Base-by-base conservation (phyloP, 768 basidiomycete genomes). In the Phlegmacium glaucopus region DNA sequence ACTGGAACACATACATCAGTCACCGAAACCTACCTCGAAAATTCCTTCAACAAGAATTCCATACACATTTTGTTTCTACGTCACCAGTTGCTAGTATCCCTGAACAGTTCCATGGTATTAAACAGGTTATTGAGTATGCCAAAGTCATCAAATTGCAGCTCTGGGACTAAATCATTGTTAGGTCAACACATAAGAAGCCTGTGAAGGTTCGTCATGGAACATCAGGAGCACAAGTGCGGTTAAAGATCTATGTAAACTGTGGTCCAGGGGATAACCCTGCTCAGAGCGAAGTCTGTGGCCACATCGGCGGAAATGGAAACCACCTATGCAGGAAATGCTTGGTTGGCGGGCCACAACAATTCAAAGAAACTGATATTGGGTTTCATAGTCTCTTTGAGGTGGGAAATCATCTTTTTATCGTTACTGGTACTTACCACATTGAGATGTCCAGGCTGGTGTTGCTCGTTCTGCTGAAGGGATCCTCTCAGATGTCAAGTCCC, bases 221-320 rank as follows among this genome's bases (percentile, higher is more conserved):
- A n/a, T 32, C 8, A 22, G 18, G n/a, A 22, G 38, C 8, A 25
- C 45, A 47, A 10, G 45, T 28, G 6, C 17, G 38, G 4, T 47
- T 43, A 6, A 48, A 45, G 3, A 11, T 38, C 22, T 54, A 45
- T 18, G 49, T 27, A n/a, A 47, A 52, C 4, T 56, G 55, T 2
- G 11, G 58, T 1, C 62, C 59, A 0, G 66, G 63, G 0, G 66
- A 70, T 40, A 72, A 71, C 44, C 71, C 64, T 0, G 63, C 64
- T 53, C 67, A 71, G 39, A 55, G 59, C 0, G 64, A 69, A 25
- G 56, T 55, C 9, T 58, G 61, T 6, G 63, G 60, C 1, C 72
- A 75, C 16, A 67, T 64, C 15, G 72, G 72, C 0, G 46, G 61
- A 0, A 56, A 63, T 5, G 68, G 63, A 1, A 74, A 73, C 28